phyloP scores from a whole-genome alignment of 257 asterid species.

The Linaria vulgaris region DNA sequence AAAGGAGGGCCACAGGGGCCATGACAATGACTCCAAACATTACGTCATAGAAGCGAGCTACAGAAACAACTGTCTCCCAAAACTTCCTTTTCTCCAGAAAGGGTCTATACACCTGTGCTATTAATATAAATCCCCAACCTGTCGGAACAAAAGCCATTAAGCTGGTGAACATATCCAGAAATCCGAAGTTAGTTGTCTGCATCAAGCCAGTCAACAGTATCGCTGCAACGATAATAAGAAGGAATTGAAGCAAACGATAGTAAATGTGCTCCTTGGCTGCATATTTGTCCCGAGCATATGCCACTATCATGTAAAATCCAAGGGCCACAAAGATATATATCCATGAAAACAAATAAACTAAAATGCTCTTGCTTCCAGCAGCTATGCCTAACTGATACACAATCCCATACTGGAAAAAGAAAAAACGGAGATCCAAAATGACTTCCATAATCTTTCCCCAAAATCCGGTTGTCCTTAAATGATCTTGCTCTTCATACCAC shows the following conservation, averaged over 20 bases:
- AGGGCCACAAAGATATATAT: conserved; percentile 72
- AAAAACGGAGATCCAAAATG: conserved; percentile 87
- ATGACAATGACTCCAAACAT: conserved; percentile 90
- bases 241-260: conserved; percentile 98
- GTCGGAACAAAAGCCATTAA: conserved; percentile 91
- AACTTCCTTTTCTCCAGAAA: conserved; percentile 54
- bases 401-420: conserved; percentile 96
- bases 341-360: conserved; percentile 93
- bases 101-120: conserved; percentile 85
- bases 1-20: conserved; percentile 80
- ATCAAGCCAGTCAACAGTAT: conserved; percentile 61
- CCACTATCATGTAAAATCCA: conserved; percentile 52
- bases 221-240: conserved; percentile 54
- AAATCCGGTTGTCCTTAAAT: conserved; percentile 87
- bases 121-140: conserved; percentile 85
- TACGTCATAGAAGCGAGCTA: conserved; percentile 82
- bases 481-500: conserved; percentile 99
- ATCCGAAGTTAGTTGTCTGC: conserved; percentile 64
- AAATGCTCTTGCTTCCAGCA: conserved; percentile 75
- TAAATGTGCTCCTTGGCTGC: conserved; percentile 93
- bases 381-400: conserved; percentile 90
- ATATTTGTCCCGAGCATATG: conserved; percentile 81
- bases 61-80: conserved; percentile 78
- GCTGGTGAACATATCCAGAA: conserved; percentile 80
- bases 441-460: conserved; percentile 84